Evolutionary conservation across 352 stramenopile genomes (phyloP).

Genomic region (Thraustochytrium aureum): DNA sequence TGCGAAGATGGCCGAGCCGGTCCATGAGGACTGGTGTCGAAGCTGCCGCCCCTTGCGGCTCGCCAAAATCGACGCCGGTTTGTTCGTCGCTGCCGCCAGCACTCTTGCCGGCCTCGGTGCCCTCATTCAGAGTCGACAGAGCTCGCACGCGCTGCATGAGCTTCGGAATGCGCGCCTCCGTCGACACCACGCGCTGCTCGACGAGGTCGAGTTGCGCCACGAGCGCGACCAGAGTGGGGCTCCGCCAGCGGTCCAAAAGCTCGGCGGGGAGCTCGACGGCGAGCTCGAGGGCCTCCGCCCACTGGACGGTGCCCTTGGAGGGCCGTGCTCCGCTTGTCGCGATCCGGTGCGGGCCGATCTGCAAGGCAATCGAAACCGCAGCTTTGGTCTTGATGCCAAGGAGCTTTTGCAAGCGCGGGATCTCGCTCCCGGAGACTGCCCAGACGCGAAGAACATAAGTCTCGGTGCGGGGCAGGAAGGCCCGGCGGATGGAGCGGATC

Average conservation of each 20-base stretch:
- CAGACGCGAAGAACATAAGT: constrained; percentile 53
- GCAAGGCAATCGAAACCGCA: constrained; percentile 42
- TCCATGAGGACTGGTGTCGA: too few relatives aligned
- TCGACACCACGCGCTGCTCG: background rate
- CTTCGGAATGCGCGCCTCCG: background rate
- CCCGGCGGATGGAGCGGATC: constrained; percentile 55
- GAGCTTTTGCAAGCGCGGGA: constrained; percentile 50
- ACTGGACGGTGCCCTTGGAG: background rate
- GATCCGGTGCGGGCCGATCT: constrained; percentile 37
- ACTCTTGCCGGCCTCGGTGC: constrained; percentile 23
- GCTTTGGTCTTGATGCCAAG: constrained; percentile 46
- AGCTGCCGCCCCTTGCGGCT: constrained; percentile 53
- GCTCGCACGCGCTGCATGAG: background rate
- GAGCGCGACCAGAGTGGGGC: background rate
- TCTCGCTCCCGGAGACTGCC: constrained; percentile 50
- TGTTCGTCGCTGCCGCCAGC: constrained; percentile 68
- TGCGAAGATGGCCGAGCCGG: constrained; percentile 36
- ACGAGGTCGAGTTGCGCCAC: constrained; percentile 4
- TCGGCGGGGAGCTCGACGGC: constrained; percentile 42
- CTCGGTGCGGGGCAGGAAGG: constrained; percentile 40
- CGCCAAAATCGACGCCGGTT: constrained; percentile 64
- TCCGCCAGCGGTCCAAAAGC: constrained; percentile 15
- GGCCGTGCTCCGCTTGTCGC: background rate
- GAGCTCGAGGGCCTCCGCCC: constrained; percentile 34
- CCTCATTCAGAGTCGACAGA: too few relatives aligned